These are phyloP conservation scores for Pseudotulostoma volvatum DNA, from an alignment of 495 filamentous ascomycete genomes.

Conservation along the genomic window DNA sequence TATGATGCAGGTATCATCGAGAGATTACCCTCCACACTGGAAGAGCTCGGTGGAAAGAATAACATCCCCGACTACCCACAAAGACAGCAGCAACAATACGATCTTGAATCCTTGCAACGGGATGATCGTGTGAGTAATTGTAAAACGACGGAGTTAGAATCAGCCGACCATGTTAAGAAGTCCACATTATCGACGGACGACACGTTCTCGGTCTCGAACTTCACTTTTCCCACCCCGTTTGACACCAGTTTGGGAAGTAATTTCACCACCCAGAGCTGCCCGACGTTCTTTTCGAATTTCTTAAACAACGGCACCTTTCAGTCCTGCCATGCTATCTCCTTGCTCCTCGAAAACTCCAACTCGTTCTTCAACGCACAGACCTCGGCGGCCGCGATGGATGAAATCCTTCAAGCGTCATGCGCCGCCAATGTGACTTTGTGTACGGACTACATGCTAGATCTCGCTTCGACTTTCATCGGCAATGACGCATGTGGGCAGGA, in stretches of 20 bases:
- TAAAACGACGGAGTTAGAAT: background rate
- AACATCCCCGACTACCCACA: no score
- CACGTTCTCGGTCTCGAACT: constrained; percentile 13
- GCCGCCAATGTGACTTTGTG: constrained; percentile 42
- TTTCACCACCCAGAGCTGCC: constrained; percentile 46
- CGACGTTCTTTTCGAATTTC: constrained; percentile 51
- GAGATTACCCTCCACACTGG: no score
- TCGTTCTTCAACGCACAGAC: constrained; percentile 62
- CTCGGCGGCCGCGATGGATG: constrained; percentile 47
- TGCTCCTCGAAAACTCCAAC: constrained; percentile 54
- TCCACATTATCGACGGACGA: background rate
- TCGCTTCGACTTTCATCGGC: constrained; percentile 42
- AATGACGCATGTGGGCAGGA: constrained; percentile 53
- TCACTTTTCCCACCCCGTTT: constrained; percentile 48
- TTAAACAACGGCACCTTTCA: constrained; percentile 45
- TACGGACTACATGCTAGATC: constrained; percentile 35
- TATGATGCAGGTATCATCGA: no score
- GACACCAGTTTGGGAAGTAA: constrained; percentile 54
- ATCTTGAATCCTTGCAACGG: no score
- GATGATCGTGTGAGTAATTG: no score
- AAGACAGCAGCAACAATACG: no score
- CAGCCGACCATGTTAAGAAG: background rate
- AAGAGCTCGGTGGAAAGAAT: no score
- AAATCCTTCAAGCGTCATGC: constrained; percentile 57
- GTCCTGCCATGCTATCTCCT: constrained; percentile 55